Evolutionary conservation across 2,329 filamentous ascomycete species (phyloP).

Genomic region (Allantophomopsis cytisporea): DNA sequence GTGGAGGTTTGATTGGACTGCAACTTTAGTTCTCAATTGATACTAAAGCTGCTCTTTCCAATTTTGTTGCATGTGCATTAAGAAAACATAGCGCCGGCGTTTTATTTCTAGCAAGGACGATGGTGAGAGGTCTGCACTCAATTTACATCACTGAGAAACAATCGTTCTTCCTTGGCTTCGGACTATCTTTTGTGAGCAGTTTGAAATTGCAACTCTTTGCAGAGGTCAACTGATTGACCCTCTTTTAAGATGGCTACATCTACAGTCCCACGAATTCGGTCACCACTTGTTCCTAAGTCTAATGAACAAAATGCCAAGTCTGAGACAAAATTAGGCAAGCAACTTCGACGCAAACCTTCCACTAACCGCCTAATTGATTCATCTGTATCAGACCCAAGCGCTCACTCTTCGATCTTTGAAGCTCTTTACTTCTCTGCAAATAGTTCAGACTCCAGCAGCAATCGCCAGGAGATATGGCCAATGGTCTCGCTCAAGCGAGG

Average conservation of each 20-base stretch:
- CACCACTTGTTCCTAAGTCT: background rate
- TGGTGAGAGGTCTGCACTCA: background rate
- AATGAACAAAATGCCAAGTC: background rate
- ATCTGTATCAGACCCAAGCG: slow-evolving; percentile 21
- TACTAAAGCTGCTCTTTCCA: background rate
- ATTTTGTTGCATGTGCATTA: background rate
- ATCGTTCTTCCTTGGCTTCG: background rate
- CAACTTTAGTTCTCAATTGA: background rate
- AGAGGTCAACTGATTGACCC: background rate
- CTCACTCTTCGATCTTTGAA: slow-evolving; percentile 23
- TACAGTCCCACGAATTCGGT: slow-evolving; percentile 2
- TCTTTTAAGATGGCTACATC: slow-evolving; percentile 7
- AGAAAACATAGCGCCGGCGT: slow-evolving; percentile 15
- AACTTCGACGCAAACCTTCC: slow-evolving; percentile 18
- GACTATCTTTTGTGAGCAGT: background rate
- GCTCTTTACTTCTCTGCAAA: slow-evolving; percentile 20
- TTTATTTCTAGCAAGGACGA: slow-evolving; percentile 1
- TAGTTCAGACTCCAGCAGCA: slow-evolving; percentile 14
- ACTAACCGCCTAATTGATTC: slow-evolving; percentile 18
- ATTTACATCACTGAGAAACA: background rate
- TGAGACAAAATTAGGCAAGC: slow-evolving; percentile 2
- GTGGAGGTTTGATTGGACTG: slow-evolving; percentile 3
- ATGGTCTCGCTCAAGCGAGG: background rate
- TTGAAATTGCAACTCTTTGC: background rate
- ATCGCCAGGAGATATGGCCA: slow-evolving; percentile 6